Base-by-base conservation (phyloP, 2,329 filamentous ascomycete species). In the Emydomyces testavorans region DNA sequence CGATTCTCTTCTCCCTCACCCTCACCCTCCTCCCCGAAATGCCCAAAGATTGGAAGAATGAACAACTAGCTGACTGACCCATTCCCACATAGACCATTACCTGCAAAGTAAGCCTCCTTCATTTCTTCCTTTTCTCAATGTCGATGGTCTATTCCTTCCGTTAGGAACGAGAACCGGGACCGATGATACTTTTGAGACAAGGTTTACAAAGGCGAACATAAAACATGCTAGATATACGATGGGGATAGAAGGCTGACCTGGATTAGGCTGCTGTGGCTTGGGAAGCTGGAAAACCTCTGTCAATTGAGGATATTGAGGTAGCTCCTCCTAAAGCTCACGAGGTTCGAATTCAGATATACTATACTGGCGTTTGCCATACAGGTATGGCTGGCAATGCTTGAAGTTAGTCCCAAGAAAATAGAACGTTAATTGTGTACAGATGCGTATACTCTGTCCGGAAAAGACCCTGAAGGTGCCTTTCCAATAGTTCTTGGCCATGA, bases 351-450 rank as follows among this genome's bases (percentile, higher is more conserved):
- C 74, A 96, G 75, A 86, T 96, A 66, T 83, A 90, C 76, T 93
- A 95, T 75, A 98, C 92, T 46, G 92, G 92, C 70, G 92, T 98
- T 65, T 98, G 92, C 76, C 92, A 98, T 74, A 98, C 90, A 65
- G 86, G 86, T 92, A 71, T 58, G 67, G 42, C 26, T 18, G 16
- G 16, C 2, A 31, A 35, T 35, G 32, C 8, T 3, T 4, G 46
- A 13, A 13, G 21, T 34, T 18, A 4, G 38, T 20, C 16, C 16
- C 28, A 7, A 29, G 26, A 15, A 23, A 13, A 11, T 16, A 16
- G 34, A 36, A 24, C 13, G 2, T 15, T 49, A 7, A 13, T 28
- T 35, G 28, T 18, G 42, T 41, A 51, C 55, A 83, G 87, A 94
- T 76, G 87, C 92, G 62, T 95, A 94, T 77, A 93, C 86, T 48